These are phyloP conservation scores for Myxozyma kluyveri DNA, from an alignment of 805 yeast species.

Conservation along the genomic window DNA sequence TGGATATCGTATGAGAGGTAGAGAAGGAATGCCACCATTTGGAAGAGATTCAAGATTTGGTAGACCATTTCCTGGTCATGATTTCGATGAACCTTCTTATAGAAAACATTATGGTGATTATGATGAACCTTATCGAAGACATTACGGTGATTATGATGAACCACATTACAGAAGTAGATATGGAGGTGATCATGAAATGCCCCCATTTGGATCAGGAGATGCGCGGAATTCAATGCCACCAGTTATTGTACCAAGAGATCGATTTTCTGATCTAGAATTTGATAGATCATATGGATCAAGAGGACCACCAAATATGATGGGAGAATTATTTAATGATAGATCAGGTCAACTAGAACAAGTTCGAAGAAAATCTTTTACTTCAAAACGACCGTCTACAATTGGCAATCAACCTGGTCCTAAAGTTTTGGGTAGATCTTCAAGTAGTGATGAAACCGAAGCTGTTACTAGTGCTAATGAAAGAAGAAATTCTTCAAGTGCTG, in stretches of 20 bases:
- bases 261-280: slow-evolving; percentile 19
- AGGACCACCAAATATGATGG: slow-evolving; percentile 1
- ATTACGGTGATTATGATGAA: not conserved
- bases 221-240: slow-evolving; percentile 19
- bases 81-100: not conserved
- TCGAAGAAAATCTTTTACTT: slow-evolving; percentile 16
- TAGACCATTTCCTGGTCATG: not conserved
- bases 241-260: slow-evolving; percentile 23
- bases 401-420: not conserved
- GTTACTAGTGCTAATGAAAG: slow-evolving; percentile 2
- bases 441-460: not conserved
- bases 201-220: slow-evolving; percentile 16
- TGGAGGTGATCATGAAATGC: slow-evolving; percentile 11
- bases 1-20: not conserved
- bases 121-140: slow-evolving; percentile 1
- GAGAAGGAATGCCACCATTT: not conserved
- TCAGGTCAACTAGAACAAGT: slow-evolving; percentile 28
- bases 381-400: slow-evolving; percentile 6
- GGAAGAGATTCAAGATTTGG: not conserved
- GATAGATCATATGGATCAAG: slow-evolving; percentile 24
- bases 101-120: not conserved
- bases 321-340: slow-evolving; percentile 26
- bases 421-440: slow-evolving; percentile 2
- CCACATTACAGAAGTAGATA: not conserved
- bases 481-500: slow-evolving; percentile 9